Conservation (phyloP, 352 stramenopile genomes). For the Lagenidium sp. region DNA sequence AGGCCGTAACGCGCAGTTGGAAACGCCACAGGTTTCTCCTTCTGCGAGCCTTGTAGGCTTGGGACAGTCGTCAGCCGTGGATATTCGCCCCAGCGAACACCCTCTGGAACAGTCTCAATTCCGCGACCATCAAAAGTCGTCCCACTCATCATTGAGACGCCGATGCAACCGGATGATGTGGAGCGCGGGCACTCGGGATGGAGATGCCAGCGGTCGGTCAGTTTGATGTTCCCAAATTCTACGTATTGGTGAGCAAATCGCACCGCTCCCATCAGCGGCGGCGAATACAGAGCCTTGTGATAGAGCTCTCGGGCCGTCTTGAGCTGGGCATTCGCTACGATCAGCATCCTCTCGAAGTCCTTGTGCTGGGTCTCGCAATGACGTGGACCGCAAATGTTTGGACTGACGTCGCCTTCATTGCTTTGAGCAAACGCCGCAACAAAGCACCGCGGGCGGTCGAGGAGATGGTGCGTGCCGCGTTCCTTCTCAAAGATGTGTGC, state of each 20-base stretch:
- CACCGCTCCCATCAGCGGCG: conserved; percentile 32
- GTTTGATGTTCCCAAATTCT: conserved; percentile 55
- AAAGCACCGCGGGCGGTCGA: conserved; percentile 80
- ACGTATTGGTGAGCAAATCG: conserved; percentile 65
- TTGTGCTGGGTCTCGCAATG: conserved; percentile 55
- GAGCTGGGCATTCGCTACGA: conserved; percentile 66
- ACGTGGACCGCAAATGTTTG: conserved; percentile 82
- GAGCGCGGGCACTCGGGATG: conserved; percentile 53
- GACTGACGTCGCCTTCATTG: conserved; percentile 91
- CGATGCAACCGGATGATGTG: conserved; percentile 73
- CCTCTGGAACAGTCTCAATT: conserved; percentile 49
- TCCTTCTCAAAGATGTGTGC: conserved; percentile 85
- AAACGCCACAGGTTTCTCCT: conserved; percentile 77
- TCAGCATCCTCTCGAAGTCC: conserved; percentile 76
- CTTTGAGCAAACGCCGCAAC: conserved; percentile 90
- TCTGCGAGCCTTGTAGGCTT: conserved; percentile 57
- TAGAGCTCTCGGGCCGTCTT: conserved; percentile 56
- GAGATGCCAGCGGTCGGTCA: conserved; percentile 57
- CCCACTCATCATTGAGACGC: conserved; percentile 76
- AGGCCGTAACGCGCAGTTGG: conserved; percentile 65
- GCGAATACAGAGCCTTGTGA: conserved; percentile 19
- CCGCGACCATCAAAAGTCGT: conserved; percentile 70
- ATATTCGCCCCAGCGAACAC: conserved; percentile 57
- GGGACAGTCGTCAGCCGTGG: conserved; percentile 68
- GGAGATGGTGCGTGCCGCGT: conserved; percentile 64